Base-by-base conservation (phyloP, 2,329 filamentous ascomycete genomes). In the Pleurostoma richardsiae region DNA sequence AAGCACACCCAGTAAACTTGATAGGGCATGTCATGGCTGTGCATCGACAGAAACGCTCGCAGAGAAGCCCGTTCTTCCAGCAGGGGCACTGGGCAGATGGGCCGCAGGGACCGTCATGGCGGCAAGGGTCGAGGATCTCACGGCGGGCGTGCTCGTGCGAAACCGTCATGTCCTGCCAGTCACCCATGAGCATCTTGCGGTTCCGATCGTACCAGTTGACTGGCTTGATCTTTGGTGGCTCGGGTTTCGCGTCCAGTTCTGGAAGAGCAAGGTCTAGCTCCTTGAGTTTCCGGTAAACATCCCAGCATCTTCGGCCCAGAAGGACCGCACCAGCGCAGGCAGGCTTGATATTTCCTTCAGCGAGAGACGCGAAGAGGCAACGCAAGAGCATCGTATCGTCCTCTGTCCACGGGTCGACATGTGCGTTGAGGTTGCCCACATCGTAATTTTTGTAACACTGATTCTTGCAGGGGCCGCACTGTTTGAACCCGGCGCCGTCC, bases 1-100 rank as follows among this genome's bases (percentile, higher is more conserved):
- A 92, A 3, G 73, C 74, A 58, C 83, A 86, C 2, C 83, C 83
- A 1, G 80, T 85, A 54, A 85, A 86, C 48, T 83, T 82, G 54
- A 79, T 76, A 30, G 76, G 73, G 50, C 83, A 86, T 11, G 59
- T 72, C 7, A 80, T 75, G 3, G 74, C 72, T 0, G 79, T 76
- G 55, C 83, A 87, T 7, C 73, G 72, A 52, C 88, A 92, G 50
- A 81, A 83, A 53, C 85, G 86, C 53, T 91, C 87, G 58, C 88
- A 92, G 19, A 85, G 73, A 26, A 89, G 68, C 11, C 74, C 73
- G 7, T 76, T 70, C 42, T 72, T 63, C 11, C 79, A 82, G 57
- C 88, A 92, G 2, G 74, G 68, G 54, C 88, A 92, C 19, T 67
- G 56, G 10, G 74, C 74, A 19, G 19, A 19, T 19, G 19, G 19